Conservation (phyloP, 495 filamentous ascomycete genomes). For the Parathielavia hyrcaniae region DNA sequence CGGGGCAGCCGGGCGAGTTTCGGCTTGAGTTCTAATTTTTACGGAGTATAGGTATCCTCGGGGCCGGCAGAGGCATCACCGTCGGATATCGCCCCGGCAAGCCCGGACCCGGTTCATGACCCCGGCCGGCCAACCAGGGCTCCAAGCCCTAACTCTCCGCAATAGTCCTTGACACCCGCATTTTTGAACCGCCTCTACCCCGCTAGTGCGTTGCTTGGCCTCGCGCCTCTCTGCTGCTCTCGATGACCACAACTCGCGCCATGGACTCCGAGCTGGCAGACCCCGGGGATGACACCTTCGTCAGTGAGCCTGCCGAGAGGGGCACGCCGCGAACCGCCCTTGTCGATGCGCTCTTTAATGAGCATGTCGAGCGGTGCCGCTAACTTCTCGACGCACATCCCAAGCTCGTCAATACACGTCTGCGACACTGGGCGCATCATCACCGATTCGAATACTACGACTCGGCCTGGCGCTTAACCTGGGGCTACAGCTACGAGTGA, state of each 20-base stretch:
- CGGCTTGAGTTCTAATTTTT: too few relatives aligned
- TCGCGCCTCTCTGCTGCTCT: conserved; percentile 2
- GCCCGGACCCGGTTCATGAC: too few relatives aligned
- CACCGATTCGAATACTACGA: neutral
- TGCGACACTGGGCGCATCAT: neutral
- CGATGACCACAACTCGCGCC: neutral
- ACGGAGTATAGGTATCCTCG: too few relatives aligned
- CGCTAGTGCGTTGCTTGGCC: neutral
- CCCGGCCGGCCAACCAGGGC: too few relatives aligned
- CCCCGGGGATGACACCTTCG: neutral
- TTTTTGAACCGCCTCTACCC: neutral
- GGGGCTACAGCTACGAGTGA: neutral
- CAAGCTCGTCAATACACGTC: neutral
- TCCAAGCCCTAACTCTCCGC: neutral
- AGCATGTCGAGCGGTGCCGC: conserved; percentile 3
- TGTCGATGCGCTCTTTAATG: conserved; percentile 2
- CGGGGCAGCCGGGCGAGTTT: too few relatives aligned
- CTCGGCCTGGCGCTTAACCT: neutral
- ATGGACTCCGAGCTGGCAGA: neutral
- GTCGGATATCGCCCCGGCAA: too few relatives aligned
- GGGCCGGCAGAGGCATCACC: too few relatives aligned
- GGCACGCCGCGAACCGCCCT: conserved; percentile 3
- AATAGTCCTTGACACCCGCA: too few relatives aligned
- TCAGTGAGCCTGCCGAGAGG: conserved; percentile 9
- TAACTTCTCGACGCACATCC: conserved; percentile 2